Conservation (phyloP, 331 rosid species). For the Rosa hybrid region DNA sequence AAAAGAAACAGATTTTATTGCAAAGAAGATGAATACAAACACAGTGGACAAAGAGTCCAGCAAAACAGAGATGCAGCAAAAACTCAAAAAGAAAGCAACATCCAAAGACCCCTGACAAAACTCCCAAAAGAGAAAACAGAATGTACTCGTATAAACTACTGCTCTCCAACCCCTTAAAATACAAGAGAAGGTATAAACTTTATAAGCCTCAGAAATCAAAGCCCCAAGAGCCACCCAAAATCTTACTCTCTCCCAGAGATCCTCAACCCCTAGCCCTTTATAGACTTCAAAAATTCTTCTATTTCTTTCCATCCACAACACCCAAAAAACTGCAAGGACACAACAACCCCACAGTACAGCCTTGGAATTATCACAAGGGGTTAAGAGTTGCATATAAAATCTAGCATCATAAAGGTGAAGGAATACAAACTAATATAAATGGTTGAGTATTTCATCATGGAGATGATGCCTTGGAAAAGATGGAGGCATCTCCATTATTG, state of each 20-base stretch:
- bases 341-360: not conserved
- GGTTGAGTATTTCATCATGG: not conserved
- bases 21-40: not conserved
- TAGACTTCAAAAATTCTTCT: not conserved
- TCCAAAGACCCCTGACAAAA: not conserved
- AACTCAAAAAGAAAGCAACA: not conserved
- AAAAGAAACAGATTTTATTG: not conserved
- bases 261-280: not conserved
- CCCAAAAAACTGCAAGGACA: not conserved
- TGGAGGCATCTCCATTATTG: not conserved
- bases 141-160: not conserved
- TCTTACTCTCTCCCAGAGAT: not conserved
- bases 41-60: not conserved
- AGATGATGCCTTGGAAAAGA: not conserved
- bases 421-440: not conserved
- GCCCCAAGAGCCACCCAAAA: not conserved
- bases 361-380: not conserved
- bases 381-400: not conserved
- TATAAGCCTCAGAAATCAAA: not conserved
- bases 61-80: not conserved
- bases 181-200: not conserved
- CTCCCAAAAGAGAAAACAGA: not conserved
- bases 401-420: not conserved
- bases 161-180: not conserved
- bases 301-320: slow-evolving; percentile 1